Evolutionary conservation across 768 basidiomycete species (phyloP), one percentile per base, ranked within the genome.

Genomic region (Galerina sulciceps): DNA sequence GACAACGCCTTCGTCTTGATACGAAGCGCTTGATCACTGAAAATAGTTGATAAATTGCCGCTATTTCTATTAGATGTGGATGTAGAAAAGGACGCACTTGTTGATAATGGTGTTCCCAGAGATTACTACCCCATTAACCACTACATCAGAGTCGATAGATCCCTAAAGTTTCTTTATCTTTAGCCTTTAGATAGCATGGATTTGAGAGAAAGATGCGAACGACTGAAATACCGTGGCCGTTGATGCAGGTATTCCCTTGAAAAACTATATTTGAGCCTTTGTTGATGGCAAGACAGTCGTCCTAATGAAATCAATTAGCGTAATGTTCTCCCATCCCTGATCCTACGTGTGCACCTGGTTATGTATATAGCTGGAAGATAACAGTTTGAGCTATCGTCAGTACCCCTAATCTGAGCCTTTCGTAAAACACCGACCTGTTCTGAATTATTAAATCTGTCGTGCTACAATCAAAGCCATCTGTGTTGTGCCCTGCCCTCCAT

Each of bases 171-270:
- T 31, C 26, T 26, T 6, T 23, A 26, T 47, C 61, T 43, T 15
- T 22, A 22, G 13, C 36, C 2, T 23, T 40, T 18, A 18, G 6
- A 48, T 17, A 17, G n/a, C 35, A 41, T n/a, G 13, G 31, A 22
- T 22, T 22, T 53, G 22, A 11, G 38, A 26, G 34, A 31, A 17
- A 38, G 45, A 37, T 17, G 60, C 62, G 42, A 41, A 61, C 88
- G 23, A 89, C 77, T 4, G 85, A 87, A 59, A 88, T 83, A 26
- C 89, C 88, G 48, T 91, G 88, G 3, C 89, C 87, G 23, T 78
- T 77, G 2, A 73, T 70, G 71, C 88, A 89, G 20, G 72, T 73
- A 67, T 88, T 87, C 22, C 80, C 67, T 53, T 73, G 71, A 73
- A 89, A 77, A 22, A 73, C 38, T 44, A 84, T 81, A 60, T 80